Percentiles rank a stretch among this genome's conserved stretches.
Evolutionary conservation across 2,329 filamentous ascomycete species (phyloP).

Genomic region (Alternaria ventricosa): DNA sequence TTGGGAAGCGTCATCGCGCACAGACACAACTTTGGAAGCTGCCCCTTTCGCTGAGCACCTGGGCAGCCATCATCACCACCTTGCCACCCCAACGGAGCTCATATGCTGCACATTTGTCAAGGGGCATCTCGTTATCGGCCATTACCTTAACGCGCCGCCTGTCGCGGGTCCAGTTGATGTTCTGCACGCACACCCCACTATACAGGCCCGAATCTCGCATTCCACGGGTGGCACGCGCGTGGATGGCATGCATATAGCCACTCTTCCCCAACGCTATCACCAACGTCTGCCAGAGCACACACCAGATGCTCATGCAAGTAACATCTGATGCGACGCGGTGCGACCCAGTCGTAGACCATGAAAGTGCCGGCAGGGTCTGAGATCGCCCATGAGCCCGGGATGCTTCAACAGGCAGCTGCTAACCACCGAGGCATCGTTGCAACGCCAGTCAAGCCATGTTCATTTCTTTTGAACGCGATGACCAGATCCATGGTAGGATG

Average conservation of each 20-base stretch:
- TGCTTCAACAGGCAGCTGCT: conserved; percentile 1
- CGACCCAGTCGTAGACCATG: not conserved
- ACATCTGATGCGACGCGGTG: not conserved
- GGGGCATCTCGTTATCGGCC: not conserved
- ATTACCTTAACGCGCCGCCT: not conserved
- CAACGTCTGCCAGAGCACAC: not conserved
- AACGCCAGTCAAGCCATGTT: not conserved
- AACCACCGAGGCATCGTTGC: not conserved
- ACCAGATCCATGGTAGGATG: not conserved
- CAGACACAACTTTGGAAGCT: not conserved
- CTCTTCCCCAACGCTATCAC: not conserved
- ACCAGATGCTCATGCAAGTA: not conserved
- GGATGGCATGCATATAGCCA: not conserved
- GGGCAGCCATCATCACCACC: not conserved
- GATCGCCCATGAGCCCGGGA: not conserved
- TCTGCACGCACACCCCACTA: not conserved
- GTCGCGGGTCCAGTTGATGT: not conserved
- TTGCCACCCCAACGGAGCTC: not conserved
- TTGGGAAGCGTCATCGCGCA: not conserved
- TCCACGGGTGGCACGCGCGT: not conserved
- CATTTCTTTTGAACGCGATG: not conserved
- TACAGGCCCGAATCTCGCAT: not conserved
- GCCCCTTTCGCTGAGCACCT: not conserved
- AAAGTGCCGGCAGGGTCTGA: not conserved
- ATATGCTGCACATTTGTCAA: not conserved